Evolutionary conservation across 177 flowering plant species (phyloP).

Genomic region (Vitis hybrid): DNA sequence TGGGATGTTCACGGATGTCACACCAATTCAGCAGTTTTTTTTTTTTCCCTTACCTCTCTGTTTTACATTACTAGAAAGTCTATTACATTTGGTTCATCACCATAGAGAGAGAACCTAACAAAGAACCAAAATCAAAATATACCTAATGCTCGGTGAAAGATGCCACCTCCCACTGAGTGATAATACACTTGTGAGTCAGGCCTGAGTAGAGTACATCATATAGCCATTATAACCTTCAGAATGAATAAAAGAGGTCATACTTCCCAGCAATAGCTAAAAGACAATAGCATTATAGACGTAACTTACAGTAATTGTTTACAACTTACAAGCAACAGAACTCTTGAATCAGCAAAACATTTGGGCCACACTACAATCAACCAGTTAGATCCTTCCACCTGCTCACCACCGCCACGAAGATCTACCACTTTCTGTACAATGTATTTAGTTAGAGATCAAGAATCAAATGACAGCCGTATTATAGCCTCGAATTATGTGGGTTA

Average conservation of each 20-base stretch:
- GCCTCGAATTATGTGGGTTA: conserved; percentile 33
- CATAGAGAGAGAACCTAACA: too few relatives aligned
- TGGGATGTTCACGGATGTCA: too few relatives aligned
- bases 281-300: conserved; percentile 6
- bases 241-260: neutral
- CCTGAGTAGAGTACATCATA: neutral
- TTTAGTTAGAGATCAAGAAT: conserved; percentile 37
- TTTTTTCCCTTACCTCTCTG: too few relatives aligned
- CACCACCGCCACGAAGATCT: conserved; percentile 12
- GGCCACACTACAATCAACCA: conserved; percentile 19
- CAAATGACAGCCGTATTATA: conserved; percentile 23
- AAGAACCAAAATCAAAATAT: too few relatives aligned
- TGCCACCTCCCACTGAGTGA: neutral
- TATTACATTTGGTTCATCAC: too few relatives aligned
- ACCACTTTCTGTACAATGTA: conserved; percentile 34
- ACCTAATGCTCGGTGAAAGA: too few relatives aligned
- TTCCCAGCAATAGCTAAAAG: neutral
- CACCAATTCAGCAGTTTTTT: too few relatives aligned
- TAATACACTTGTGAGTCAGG: neutral
- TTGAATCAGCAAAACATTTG: conserved; percentile 10
- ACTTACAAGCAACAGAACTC: conserved; percentile 13
- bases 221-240: conserved; percentile 1
- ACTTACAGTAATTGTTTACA: neutral
- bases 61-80: too few relatives aligned
- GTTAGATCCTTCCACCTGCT: conserved; percentile 23